Percentiles rank a stretch among this genome's conserved stretches.
These are phyloP conservation scores for Typha latifolia DNA, from an alignment of 176 grass and related monocot genomes.

Conservation along the genomic window DNA sequence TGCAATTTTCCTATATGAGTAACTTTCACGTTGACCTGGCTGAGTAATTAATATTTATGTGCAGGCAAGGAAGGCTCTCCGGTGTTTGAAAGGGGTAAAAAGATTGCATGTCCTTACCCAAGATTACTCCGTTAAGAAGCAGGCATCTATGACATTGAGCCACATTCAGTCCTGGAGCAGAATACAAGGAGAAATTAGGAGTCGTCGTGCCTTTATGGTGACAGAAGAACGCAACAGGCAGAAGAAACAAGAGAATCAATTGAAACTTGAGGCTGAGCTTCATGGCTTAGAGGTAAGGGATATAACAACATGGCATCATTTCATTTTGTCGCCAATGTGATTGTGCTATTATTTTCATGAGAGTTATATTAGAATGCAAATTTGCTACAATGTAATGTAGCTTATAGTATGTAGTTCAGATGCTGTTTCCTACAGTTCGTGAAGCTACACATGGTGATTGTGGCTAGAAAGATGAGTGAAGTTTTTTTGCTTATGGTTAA, in stretches of 20 bases:
- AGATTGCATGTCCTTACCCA: slow-evolving; percentile 42
- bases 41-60: background rate
- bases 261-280: slow-evolving; percentile 81
- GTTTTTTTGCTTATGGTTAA: background rate
- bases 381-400: background rate
- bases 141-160: slow-evolving; percentile 54
- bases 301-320: background rate
- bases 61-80: slow-evolving; percentile 76
- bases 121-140: slow-evolving; percentile 59
- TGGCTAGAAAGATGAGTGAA: background rate
- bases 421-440: background rate
- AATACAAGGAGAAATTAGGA: slow-evolving; percentile 75
- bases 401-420: background rate
- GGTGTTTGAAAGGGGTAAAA: slow-evolving; percentile 58
- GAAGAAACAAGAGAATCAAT: slow-evolving; percentile 82
- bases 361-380: background rate
- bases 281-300: slow-evolving; percentile 71
- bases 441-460: background rate
- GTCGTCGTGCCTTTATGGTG: slow-evolving; percentile 73
- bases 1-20: background rate
- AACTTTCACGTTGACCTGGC: background rate
- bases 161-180: slow-evolving; percentile 83
- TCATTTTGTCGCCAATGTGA: background rate
- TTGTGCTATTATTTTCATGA: background rate
- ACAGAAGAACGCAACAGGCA: slow-evolving; percentile 78